These are phyloP conservation scores for Gonapodya prolifera DNA, from an alignment of 192 early-diverging fungal genomes.

Conservation along the genomic window DNA sequence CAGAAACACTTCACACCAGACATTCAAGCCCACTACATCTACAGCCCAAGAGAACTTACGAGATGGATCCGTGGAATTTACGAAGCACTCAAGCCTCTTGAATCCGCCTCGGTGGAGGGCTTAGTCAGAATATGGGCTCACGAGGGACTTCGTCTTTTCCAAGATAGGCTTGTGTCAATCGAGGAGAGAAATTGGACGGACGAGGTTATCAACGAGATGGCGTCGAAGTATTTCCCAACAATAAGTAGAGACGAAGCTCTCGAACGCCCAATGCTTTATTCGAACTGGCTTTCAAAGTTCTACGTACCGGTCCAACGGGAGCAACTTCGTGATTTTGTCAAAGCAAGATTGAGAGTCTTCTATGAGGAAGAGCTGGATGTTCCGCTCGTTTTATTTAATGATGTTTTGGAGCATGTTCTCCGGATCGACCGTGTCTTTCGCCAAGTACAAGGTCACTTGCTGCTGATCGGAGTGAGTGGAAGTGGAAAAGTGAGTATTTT, in stretches of 20 bases:
- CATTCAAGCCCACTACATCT: constrained; percentile 98
- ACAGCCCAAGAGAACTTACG: constrained; percentile 97
- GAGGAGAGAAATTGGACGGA: constrained; percentile 90
- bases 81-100: constrained; percentile 80
- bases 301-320: constrained; percentile 84
- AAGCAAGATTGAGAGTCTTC: constrained; percentile 90
- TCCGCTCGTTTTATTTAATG: constrained; percentile 91
- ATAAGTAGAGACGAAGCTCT: constrained; percentile 58
- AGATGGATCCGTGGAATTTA: constrained; percentile 97
- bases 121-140: constrained; percentile 96
- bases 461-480: constrained; percentile 96
- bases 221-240: constrained; percentile 77
- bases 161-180: constrained; percentile 86
- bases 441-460: constrained; percentile 94
- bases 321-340: constrained; percentile 80
- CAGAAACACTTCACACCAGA: constrained; percentile 92
- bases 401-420: constrained; percentile 93
- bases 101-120: constrained; percentile 64
- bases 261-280: constrained; percentile 85
- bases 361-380: constrained; percentile 99
- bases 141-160: constrained; percentile 94
- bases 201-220: constrained; percentile 66
- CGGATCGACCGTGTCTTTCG: constrained; percentile 97
- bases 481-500: constrained; percentile 53
- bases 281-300: constrained; percentile 90